phyloP scores from a whole-genome alignment of 306 rosid genomes.

The Glycine latifolia region DNA sequence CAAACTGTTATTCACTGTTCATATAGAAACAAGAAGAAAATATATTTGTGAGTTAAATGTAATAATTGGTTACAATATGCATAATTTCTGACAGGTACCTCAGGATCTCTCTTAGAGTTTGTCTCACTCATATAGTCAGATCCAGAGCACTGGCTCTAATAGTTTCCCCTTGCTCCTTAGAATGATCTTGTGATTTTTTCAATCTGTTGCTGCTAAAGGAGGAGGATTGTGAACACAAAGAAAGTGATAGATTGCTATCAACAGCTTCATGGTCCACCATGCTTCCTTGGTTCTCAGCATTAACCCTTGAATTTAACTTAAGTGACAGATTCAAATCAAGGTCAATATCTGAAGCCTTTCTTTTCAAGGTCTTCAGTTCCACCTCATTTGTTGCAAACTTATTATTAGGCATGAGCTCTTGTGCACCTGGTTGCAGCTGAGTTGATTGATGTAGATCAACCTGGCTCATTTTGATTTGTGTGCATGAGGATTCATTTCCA shows the following conservation, averaged over 20 bases:
- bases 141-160: constrained; percentile 67
- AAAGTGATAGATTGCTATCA: constrained; percentile 65
- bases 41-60: constrained; percentile 41
- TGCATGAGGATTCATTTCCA: constrained; percentile 43
- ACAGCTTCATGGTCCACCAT: constrained; percentile 53
- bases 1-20: constrained; percentile 47
- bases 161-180: constrained; percentile 39
- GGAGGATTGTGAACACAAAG: constrained; percentile 63
- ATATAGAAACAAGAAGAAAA: constrained; percentile 43
- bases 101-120: constrained; percentile 88
- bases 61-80: constrained; percentile 47
- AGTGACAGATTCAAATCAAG: constrained; percentile 84
- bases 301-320: constrained; percentile 53
- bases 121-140: constrained; percentile 83
- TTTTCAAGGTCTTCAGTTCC: constrained; percentile 56
- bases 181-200: constrained; percentile 46
- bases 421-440: constrained; percentile 32
- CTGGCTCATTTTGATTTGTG: constrained; percentile 38
- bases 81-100: constrained; percentile 62
- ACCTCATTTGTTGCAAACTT: neutral
- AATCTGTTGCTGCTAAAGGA: constrained; percentile 45
- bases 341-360: constrained; percentile 60
- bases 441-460: constrained; percentile 38
- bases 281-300: constrained; percentile 38
- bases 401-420: constrained; percentile 44